A percentile compares a stretch with the other conserved stretches of the same genome.
Conservation (phyloP, 1,284 basidiomycete genomes). For the Tilletia caries region DNA sequence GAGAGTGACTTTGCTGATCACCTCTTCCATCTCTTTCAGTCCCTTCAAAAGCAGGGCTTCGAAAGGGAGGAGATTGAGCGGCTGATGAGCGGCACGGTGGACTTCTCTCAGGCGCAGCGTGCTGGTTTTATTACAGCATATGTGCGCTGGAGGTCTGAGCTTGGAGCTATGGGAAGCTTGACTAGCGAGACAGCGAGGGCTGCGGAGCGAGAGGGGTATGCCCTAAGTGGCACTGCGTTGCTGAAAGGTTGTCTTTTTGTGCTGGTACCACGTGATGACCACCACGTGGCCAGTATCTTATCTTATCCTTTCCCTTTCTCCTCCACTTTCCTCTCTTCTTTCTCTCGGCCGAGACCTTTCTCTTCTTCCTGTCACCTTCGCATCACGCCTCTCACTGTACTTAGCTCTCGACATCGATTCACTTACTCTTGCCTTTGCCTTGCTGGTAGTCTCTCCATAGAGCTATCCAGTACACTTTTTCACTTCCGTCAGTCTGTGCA, state of each 20-base stretch:
- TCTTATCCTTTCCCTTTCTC: no score
- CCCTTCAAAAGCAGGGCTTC: background rate
- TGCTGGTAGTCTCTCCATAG: no score
- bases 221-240: background rate
- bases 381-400: no score
- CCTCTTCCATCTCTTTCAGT: background rate
- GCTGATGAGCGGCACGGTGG: background rate
- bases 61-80: background rate
- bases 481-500: slow-evolving; percentile 2
- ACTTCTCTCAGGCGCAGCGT: background rate
- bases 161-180: background rate
- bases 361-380: no score
- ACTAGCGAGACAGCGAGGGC: background rate
- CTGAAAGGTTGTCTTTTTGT: slow-evolving; percentile 7
- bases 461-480: no score
- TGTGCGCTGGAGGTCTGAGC: background rate
- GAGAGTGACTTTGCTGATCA: slow-evolving; percentile 6
- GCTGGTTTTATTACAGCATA: background rate
- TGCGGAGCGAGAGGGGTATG: background rate
- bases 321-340: no score
- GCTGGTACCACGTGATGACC: no score
- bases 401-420: no score
- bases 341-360: no score
- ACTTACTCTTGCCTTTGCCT: no score
- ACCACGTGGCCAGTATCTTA: no score